These are phyloP conservation scores for Gamsiella multidivaricata DNA, from an alignment of 192 early-diverging fungal genomes.

Conservation along the genomic window DNA sequence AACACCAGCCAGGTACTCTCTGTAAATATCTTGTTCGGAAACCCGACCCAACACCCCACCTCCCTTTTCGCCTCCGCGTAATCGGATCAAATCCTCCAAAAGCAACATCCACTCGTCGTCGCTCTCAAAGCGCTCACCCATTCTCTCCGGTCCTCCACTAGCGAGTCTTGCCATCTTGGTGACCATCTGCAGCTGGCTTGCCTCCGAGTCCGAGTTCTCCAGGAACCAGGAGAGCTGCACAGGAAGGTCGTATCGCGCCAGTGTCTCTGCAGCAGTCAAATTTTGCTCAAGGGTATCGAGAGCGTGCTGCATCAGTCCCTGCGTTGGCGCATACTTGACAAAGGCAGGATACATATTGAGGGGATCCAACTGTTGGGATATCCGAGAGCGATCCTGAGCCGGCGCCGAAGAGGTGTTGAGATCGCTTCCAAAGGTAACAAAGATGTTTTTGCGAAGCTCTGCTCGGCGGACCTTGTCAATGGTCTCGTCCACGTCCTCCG, in stretches of 20 bases:
- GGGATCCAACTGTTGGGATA: conserved; percentile 45
- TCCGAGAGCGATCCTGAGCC: conserved; percentile 7
- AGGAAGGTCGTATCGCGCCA: conserved; percentile 67
- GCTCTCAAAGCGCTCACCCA: conserved; percentile 63
- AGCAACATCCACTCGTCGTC: conserved; percentile 77
- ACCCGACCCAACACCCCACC: conserved; percentile 66
- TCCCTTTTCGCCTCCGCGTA: conserved; percentile 59
- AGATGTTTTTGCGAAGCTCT: conserved; percentile 43
- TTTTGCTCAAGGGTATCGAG: conserved; percentile 70
- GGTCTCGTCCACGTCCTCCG: conserved; percentile 42
- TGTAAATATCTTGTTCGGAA: conserved; percentile 67
- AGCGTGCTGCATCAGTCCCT: conserved; percentile 54
- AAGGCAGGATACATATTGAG: conserved; percentile 53
- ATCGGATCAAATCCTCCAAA: conserved; percentile 69
- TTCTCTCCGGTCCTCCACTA: conserved; percentile 60
- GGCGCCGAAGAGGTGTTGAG: not conserved
- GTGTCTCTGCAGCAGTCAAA: conserved; percentile 68
- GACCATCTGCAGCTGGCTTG: conserved; percentile 69
- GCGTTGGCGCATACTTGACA: conserved; percentile 51
- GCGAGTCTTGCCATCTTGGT: conserved; percentile 65
- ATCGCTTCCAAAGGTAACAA: conserved; percentile 1
- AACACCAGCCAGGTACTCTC: conserved; percentile 67
- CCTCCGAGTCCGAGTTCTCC: conserved; percentile 57
- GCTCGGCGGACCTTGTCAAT: conserved; percentile 32
- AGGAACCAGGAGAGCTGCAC: conserved; percentile 72